Percentiles rank a stretch among this genome's conserved stretches.
Conservation (phyloP, 2,329 filamentous ascomycete species). For the Neopestalotiopsis rosae region DNA sequence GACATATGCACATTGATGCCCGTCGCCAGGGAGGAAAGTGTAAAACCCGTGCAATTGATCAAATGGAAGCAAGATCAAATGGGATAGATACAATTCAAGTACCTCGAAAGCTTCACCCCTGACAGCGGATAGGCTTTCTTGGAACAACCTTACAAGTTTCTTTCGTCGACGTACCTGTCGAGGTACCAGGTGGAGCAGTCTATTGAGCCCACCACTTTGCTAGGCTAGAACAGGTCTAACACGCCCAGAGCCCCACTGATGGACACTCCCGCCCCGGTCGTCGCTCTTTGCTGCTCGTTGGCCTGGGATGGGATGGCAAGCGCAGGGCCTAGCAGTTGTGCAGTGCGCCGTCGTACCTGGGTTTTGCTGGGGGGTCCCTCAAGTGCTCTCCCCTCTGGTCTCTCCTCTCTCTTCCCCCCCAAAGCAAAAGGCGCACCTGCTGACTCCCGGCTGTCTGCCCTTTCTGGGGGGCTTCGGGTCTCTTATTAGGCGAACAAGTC, state of each 20-base stretch:
- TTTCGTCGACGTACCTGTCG: neutral
- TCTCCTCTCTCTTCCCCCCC: neutral
- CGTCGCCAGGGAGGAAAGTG: neutral
- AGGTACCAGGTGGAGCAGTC: neutral
- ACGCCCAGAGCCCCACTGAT: neutral
- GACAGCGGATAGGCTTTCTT: too few species aligned
- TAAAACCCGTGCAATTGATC: neutral
- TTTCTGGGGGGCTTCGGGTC: constrained; percentile 12
- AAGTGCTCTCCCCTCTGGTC: neutral
- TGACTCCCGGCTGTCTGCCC: neutral
- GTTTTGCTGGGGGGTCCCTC: neutral
- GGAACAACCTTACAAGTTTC: too few species aligned
- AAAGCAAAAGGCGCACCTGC: neutral
- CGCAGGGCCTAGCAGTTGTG: neutral
- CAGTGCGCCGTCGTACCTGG: neutral
- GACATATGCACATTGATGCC: neutral
- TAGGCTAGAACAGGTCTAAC: neutral
- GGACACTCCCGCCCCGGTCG: neutral
- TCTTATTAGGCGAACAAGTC: constrained; percentile 25
- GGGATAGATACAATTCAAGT: neutral
- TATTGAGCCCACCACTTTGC: neutral
- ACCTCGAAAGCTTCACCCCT: neutral
- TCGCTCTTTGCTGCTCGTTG: neutral
- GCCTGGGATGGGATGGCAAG: neutral
- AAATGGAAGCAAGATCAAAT: neutral